Evolutionary conservation across 2,329 filamentous ascomycete species (phyloP).

Genomic region (Cercospora sesami): DNA sequence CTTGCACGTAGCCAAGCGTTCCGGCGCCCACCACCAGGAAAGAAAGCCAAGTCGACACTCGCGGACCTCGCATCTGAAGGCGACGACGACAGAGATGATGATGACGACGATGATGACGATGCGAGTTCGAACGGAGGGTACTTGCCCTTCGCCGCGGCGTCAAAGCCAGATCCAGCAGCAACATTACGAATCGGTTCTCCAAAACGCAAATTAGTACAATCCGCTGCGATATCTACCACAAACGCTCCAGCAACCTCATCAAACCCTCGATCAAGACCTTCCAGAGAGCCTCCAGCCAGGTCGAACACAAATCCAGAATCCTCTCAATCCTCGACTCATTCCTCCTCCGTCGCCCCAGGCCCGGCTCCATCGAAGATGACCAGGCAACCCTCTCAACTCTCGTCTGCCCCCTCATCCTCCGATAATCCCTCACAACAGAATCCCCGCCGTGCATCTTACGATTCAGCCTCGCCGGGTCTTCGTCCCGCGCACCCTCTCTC

Average conservation of each 20-base stretch:
- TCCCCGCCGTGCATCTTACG: slow-evolving; percentile 14
- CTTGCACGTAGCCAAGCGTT: slow-evolving; percentile 48
- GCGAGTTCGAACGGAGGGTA: slow-evolving; percentile 52
- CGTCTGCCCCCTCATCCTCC: slow-evolving; percentile 5
- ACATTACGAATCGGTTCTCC: slow-evolving; percentile 24
- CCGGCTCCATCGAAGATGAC: slow-evolving; percentile 5
- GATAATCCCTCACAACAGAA: background rate
- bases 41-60: slow-evolving; percentile 21
- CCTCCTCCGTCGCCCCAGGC: slow-evolving; percentile 51
- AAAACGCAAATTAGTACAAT: slow-evolving; percentile 15
- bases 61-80: slow-evolving; percentile 31
- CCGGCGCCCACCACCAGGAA: slow-evolving; percentile 31
- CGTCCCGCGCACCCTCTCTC: slow-evolving; percentile 38
- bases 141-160: slow-evolving; percentile 46
- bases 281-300: slow-evolving; percentile 10
- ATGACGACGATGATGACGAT: slow-evolving; percentile 44
- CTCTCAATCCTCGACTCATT: slow-evolving; percentile 22
- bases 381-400: slow-evolving; percentile 19
- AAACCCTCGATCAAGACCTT: background rate
- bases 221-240: background rate
- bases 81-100: slow-evolving; percentile 36
- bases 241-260: background rate
- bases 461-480: slow-evolving; percentile 10
- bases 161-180: slow-evolving; percentile 30
- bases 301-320: slow-evolving; percentile 20